A percentile compares a stretch with the other conserved stretches of the same genome.
Evolutionary conservation across 2,329 filamentous ascomycete species (phyloP).

Genomic region (Teratosphaeria pseudoeucalypti): DNA sequence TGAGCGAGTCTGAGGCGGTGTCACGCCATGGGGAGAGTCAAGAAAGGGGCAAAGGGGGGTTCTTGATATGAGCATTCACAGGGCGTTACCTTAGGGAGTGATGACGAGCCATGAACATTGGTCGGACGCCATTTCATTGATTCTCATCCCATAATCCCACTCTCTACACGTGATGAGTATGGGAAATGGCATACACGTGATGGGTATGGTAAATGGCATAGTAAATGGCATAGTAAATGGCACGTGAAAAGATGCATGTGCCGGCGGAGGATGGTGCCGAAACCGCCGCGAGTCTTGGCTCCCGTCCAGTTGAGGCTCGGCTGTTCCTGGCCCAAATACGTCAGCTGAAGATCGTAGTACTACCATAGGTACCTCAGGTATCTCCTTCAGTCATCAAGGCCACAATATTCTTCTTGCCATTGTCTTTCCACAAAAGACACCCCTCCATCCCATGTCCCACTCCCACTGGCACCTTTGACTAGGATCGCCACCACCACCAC

Average conservation of each 20-base stretch:
- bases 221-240: too few species aligned
- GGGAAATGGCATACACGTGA: too few species aligned
- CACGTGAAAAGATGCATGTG: background rate
- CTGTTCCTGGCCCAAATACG: background rate
- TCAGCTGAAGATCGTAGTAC: background rate
- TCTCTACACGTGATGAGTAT: background rate
- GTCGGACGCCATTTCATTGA: background rate
- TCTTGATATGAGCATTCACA: background rate
- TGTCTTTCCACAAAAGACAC: too few species aligned
- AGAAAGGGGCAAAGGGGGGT: background rate
- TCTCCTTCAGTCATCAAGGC: background rate
- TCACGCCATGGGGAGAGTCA: background rate
- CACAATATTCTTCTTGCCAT: background rate
- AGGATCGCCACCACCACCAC: constrained; percentile 4
- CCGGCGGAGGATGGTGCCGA: background rate
- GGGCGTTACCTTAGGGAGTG: background rate
- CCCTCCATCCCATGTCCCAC: too few species aligned
- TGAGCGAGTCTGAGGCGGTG: background rate
- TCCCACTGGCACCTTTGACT: constrained; percentile 10
- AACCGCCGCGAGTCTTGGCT: background rate
- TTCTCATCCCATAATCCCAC: background rate
- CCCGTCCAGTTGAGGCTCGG: background rate
- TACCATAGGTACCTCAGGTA: background rate
- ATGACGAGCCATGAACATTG: background rate
- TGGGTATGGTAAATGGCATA: background rate